A percentile compares a stretch with the other conserved stretches of the same genome.
Conservation (phyloP, 805 yeast species). For the Schizosaccharomyces lindneri region DNA sequence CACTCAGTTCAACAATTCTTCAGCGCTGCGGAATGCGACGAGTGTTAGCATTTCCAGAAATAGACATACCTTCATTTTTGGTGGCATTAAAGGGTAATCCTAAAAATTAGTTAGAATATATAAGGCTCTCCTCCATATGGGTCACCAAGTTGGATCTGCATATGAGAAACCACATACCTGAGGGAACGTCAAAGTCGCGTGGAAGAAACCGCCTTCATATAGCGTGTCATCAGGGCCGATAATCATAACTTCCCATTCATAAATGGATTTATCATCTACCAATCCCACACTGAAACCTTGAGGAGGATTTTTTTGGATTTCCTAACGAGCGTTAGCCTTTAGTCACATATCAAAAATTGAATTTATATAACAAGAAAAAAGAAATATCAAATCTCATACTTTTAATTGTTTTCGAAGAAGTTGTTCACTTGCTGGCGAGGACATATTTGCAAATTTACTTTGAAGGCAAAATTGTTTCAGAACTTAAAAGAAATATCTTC, state of each 20-base stretch:
- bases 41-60: not conserved
- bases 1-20: too few relatives aligned
- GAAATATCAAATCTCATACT: not conserved
- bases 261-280: conserved; percentile 23
- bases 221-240: conserved; percentile 52
- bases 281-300: conserved; percentile 66
- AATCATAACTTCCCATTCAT: conserved; percentile 39
- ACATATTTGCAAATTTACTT: not conserved
- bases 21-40: too few relatives aligned
- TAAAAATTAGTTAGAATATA: conserved; percentile 1
- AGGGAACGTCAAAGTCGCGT: conserved; percentile 37
- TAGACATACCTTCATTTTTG: conserved; percentile 18
- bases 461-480: not conserved
- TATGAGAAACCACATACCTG: conserved; percentile 3
- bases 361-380: not conserved
- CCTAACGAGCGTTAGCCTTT: not conserved
- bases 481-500: not conserved
- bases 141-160: too few relatives aligned
- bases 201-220: conserved; percentile 52
- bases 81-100: conserved; percentile 51
- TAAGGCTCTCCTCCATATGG: not conserved
- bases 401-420: not conserved
- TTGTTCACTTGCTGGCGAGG: not conserved
- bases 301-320: conserved; percentile 1
- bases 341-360: not conserved